Conservation (phyloP, 331 rosid genomes). For the Quercus lobata region DNA sequence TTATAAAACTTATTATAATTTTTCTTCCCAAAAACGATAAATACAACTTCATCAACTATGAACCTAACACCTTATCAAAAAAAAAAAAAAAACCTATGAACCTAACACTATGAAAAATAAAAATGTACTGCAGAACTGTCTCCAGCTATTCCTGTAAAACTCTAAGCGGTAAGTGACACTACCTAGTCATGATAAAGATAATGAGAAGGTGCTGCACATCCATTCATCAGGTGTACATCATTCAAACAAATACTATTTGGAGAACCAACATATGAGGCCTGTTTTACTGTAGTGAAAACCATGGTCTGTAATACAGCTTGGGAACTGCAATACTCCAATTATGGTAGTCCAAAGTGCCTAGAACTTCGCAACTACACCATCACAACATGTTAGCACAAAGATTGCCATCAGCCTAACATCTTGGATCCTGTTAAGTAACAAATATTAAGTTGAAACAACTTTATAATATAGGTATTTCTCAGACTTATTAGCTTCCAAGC, state of each 20-base stretch:
- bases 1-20: not conserved
- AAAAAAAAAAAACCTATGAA: not conserved
- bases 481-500: not conserved
- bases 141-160: not conserved
- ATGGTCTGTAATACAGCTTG: not conserved
- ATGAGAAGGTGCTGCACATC: not conserved
- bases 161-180: not conserved
- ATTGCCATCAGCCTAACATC: not conserved
- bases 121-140: not conserved
- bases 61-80: not conserved
- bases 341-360: not conserved
- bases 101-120: not conserved
- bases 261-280: not conserved
- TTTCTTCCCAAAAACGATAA: not conserved
- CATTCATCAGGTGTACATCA: not conserved
- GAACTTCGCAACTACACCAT: not conserved
- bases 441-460: not conserved
- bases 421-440: not conserved
- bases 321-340: not conserved
- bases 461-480: not conserved
- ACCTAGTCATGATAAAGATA: not conserved
- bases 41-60: not conserved
- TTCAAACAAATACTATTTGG: not conserved
- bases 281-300: not conserved
- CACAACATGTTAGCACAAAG: not conserved